A percentile compares a stretch with the other conserved stretches of the same genome.
phyloP scores from a whole-genome alignment of 2,329 filamentous ascomycete species.

The Thelonectria rubi region DNA sequence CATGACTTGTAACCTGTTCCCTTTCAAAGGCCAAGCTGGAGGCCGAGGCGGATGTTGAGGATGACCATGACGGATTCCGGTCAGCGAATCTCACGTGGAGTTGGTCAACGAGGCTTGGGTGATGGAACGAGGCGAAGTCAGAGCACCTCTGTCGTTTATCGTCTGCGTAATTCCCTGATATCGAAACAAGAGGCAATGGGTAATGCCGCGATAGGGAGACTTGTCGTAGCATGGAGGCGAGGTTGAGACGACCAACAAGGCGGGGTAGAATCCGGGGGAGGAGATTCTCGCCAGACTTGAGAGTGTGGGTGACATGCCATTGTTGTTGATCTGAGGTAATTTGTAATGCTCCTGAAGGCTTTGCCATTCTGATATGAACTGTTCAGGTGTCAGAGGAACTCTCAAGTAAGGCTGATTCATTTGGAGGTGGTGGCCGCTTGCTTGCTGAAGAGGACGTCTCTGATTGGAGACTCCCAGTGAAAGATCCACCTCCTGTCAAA shows the following conservation, averaged over 20 bases:
- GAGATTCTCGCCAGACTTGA: neutral
- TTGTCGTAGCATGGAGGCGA: constrained; percentile 11
- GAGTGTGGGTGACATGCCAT: neutral
- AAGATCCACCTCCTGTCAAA: too few species aligned
- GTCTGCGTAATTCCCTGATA: constrained; percentile 1
- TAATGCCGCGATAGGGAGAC: constrained; percentile 1
- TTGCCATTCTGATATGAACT: too few species aligned
- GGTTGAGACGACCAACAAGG: constrained; percentile 1
- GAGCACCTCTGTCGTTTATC: constrained; percentile 4
- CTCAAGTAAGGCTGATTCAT: too few species aligned
- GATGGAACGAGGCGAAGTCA: constrained; percentile 2
- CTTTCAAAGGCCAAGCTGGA: constrained; percentile 19
- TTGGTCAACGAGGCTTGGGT: constrained; percentile 3
- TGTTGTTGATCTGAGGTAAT: neutral
- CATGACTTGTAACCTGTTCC: constrained; percentile 31
- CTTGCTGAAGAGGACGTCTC: neutral
- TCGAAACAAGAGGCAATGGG: constrained; percentile 8
- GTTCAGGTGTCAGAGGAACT: too few species aligned
- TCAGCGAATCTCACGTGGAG: constrained; percentile 15
- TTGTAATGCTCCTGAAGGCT: too few species aligned
- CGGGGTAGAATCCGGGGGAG: constrained; percentile 10
- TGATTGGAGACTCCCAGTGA: too few species aligned
- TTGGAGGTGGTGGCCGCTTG: neutral
- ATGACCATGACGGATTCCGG: constrained; percentile 9
- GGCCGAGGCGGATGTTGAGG: constrained; percentile 18